Base-by-base conservation (phyloP, 164 flowering plant genomes). In the Cinnamomum chago region DNA sequence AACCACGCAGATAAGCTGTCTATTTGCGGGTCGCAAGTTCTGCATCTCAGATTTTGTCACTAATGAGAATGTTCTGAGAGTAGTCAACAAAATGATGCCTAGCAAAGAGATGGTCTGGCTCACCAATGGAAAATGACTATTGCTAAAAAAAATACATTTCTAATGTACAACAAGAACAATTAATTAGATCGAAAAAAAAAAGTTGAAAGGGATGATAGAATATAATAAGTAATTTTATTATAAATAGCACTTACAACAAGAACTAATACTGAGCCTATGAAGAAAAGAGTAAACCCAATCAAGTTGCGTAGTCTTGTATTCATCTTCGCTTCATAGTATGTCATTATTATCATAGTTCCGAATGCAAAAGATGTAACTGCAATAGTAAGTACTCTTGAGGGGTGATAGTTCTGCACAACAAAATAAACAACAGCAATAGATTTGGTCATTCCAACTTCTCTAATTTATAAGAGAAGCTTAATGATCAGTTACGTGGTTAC, bases 261-360 rank as follows among this genome's bases (percentile, higher is more conserved):
- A 70, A 91, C 85, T 25, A 81, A 50, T 2, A 90, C 67, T 50
- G 93, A 87, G 74, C 92, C 82, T 1, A 79, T 15, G 79, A 79
- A 81, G 85, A 89, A 93, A 62, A 95, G 85, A 20, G 55, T 65
- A 78, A 86, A 93, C 72, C 98, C 99, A 64, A 72, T 3, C 71
- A 86, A 67, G 78, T 81, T 84, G 18, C 84, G 73, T 9, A 67
- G 67, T 64, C 87, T 81, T n/a, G 88, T 86, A 52, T 84, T 76
- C 5, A 84, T 33, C 75, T 74, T 84, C 33, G 84, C 83, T 18
- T 86, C 86, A 33, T 81, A 25, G 76, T 79, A 82, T 20, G 85
- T 72, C 10, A 82, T 71, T 27, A 79, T 77, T 28, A 81, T 79
- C 25, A 82, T 58, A 6, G 84, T 76, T 60, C 80, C 84, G 20